These are phyloP conservation scores for Kuraishia molischiana DNA, from an alignment of 805 yeast genomes.

Conservation along the genomic window DNA sequence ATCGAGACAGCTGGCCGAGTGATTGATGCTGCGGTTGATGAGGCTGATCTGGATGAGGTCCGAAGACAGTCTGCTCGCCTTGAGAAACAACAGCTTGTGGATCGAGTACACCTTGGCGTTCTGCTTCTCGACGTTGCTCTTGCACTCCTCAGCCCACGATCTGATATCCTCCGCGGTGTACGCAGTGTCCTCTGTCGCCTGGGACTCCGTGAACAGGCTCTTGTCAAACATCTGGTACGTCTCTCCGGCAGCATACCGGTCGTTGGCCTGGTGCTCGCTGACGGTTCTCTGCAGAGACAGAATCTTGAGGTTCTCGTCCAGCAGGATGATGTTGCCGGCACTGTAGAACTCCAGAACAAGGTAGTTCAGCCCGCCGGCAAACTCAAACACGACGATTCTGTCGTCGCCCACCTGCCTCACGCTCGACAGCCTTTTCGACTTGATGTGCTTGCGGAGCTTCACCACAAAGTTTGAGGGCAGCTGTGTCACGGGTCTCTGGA, in stretches of 20 bases:
- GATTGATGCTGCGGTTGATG: conserved; percentile 32
- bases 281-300: conserved; percentile 72
- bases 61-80: conserved; percentile 67
- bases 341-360: conserved; percentile 88
- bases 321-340: conserved; percentile 81
- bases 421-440: conserved; percentile 65
- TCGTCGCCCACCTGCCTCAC: conserved; percentile 71
- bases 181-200: conserved; percentile 6
- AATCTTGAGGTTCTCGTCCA: conserved; percentile 62
- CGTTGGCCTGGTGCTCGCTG: conserved; percentile 57
- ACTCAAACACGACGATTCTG: conserved; percentile 74
- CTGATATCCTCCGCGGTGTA: conserved; percentile 11
- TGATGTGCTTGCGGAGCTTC: conserved; percentile 79
- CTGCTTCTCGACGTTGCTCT: conserved; percentile 16
- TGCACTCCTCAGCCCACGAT: conserved; percentile 29
- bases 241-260: conserved; percentile 66
- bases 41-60: conserved; percentile 63
- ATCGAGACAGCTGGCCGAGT: conserved; percentile 24
- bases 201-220: conserved; percentile 27
- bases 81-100: conserved; percentile 59
- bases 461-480: conserved; percentile 80
- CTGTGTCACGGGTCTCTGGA: conserved; percentile 70
- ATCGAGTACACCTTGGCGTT: conserved; percentile 45
- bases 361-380: conserved; percentile 72
- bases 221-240: conserved; percentile 52